phyloP scores from a whole-genome alignment of 2,329 filamentous ascomycete species.

The Sporothrix euskadiensis region DNA sequence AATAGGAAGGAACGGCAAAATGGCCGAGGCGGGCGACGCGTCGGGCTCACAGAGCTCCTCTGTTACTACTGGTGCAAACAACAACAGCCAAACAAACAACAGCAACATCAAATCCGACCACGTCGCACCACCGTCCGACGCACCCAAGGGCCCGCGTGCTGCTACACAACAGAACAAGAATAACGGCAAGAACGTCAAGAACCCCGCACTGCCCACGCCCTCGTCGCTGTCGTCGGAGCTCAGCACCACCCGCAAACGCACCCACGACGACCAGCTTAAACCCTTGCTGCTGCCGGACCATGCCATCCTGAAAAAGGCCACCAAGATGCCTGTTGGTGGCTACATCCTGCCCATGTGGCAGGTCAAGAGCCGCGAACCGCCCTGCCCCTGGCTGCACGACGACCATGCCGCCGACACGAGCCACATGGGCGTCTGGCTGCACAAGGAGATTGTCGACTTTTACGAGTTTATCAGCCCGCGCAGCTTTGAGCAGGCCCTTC shows the following conservation, averaged over 20 bases:
- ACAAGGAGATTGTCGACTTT: constrained; percentile 88
- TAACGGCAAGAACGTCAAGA: neutral
- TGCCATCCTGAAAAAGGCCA: constrained; percentile 53
- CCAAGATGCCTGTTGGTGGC: constrained; percentile 53
- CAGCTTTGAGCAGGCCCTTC: constrained; percentile 73
- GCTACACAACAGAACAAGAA: constrained; percentile 11
- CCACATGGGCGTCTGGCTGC: constrained; percentile 63
- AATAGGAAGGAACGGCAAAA: constrained; percentile 21
- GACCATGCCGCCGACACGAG: constrained; percentile 51
- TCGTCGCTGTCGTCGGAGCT: constrained; percentile 22
- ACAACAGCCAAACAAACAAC: neutral
- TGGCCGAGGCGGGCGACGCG: constrained; percentile 1
- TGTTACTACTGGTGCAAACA: neutral
- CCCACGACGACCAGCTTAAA: constrained; percentile 67
- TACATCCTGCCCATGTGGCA: constrained; percentile 56
- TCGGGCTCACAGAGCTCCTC: neutral
- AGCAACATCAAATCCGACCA: neutral
- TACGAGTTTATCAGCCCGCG: constrained; percentile 80
- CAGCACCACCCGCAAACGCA: constrained; percentile 67
- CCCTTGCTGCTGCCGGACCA: constrained; percentile 47
- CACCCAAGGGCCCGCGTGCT: constrained; percentile 28
- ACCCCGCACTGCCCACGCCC: neutral
- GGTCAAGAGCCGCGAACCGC: constrained; percentile 44
- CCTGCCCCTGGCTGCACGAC: constrained; percentile 66
- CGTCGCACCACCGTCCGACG: constrained; percentile 19